Evolutionary conservation across 768 basidiomycete species (phyloP), one percentile per base, ranked within the genome.

Genomic region (Leucogyrophana mollusca): DNA sequence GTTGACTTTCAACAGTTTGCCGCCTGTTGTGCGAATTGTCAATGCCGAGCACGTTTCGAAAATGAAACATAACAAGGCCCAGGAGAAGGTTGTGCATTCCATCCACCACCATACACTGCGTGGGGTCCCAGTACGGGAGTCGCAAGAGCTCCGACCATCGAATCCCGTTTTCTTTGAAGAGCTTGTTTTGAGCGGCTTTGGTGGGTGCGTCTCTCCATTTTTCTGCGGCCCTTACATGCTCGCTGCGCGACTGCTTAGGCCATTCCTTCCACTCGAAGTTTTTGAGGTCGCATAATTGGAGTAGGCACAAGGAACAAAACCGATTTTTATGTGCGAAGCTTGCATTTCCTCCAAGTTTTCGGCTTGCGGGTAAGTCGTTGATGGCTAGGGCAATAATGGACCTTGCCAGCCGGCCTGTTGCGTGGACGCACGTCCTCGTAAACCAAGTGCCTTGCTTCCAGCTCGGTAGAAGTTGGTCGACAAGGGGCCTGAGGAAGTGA

Each of bases 61-160:
- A 55, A 21, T 55, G 50, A 22, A 32, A 35, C 17, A 48, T 46
- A 1, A 33, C 20, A 2, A 52, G 17, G 17, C 59, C 59, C 37
- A 71, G 53, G 42, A 63, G 58, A 6, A 70, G 41, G 33, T 58
- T 56, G 44, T 72, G 70, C 70, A 73, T 72, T 13, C 61, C 44
- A 41, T 73, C 71, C n/a, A 67, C 50, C 0, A 66, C 58, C 4
- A 55, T 49, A 33, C 55, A 63, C 3, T 25, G 39, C 11, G 58
- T 56, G 9, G 61, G 57, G 36, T 69, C 53, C 56, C 62, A 71
- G 48, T 72, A 70, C 3, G 65, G 60, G 2, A 73, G 62, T 13
- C 50, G 40, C 2, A 64, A 49, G 1, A 69, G 40, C 9, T 56
- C 54, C 9, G 63, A 59, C 54, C 59, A 72, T 0, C 61, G 49